These are phyloP conservation scores for Salpingoeca rosetta DNA, from an alignment of 78 protist genomes.

Conservation along the genomic window DNA sequence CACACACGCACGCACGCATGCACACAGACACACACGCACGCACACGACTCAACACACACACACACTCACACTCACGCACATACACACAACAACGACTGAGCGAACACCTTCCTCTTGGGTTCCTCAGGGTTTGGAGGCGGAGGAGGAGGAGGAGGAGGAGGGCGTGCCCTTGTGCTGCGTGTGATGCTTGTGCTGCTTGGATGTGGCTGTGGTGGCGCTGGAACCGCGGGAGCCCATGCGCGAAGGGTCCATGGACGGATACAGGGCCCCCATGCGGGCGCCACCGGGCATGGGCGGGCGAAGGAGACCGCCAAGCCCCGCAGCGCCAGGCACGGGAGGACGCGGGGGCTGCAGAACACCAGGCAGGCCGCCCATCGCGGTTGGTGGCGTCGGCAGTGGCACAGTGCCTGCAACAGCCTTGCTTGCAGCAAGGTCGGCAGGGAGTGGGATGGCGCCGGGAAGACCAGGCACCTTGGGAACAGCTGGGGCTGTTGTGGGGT, in stretches of 20 bases:
- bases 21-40: conserved; percentile 3
- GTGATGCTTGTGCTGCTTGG: not conserved
- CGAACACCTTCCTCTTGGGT: not conserved
- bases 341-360: not conserved
- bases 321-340: not conserved
- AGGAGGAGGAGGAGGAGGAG: too few relatives aligned
- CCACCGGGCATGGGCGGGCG: not conserved
- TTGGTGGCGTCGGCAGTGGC: too few relatives aligned
- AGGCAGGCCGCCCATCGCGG: not conserved
- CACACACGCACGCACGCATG: not conserved
- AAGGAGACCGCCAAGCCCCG: not conserved
- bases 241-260: not conserved
- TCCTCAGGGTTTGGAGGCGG: too few relatives aligned
- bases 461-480: too few relatives aligned
- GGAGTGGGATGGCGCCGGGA: too few relatives aligned
- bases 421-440: too few relatives aligned
- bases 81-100: too few relatives aligned
- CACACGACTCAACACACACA: not conserved
- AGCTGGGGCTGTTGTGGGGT: not conserved
- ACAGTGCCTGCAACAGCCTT: too few relatives aligned
- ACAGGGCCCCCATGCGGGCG: not conserved
- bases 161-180: not conserved
- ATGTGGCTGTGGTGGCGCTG: too few relatives aligned
- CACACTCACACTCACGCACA: not conserved
- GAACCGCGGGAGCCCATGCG: not conserved